Base-by-base conservation (phyloP, 805 yeast species). In the Sungouiella blattae region DNA sequence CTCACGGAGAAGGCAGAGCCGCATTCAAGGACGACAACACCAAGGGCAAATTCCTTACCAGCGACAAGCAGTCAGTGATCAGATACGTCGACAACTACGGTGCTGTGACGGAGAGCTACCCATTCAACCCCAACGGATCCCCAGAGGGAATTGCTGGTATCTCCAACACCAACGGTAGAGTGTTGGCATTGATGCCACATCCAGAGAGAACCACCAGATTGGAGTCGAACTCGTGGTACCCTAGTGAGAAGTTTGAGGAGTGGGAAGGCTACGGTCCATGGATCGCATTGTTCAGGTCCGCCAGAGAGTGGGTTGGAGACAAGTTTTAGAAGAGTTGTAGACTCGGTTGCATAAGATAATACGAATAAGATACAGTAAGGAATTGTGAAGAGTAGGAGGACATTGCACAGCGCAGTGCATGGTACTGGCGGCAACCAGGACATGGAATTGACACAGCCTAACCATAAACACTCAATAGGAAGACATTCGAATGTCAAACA, bases 1-100 rank as follows among this genome's bases (percentile, higher is more conserved):
- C 98, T 4, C 98, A 93, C 58, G 98, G 98, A 50, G 98, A 93
- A 69, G 98, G 98, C 53, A 77, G 87, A 52, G 98, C 97, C 11
- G 63, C 71, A 28, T 93, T 91, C 60, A 64, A 65, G 28, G 42
- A 60, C 20, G 68, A 62, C 7, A 69, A 62, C 17, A 66, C 71
- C 39, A 60, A 75, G 43, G 25, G 40, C 6, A 53, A 58, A 7
- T 82, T 88, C 55, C 26, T 40, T 26, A 66, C 69, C 40, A 50
- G 64, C 14, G 60, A 65, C 35, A 77, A 77, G 12, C 70, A 83
- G 43, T 73, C 77, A 28, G 83, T 83, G 31, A 75, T 88, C 35
- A 78, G 87, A 58, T 93, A 78, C 56, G 87, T 89, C 38, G 97
- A 93, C 62, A 91, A 93, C 70, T 85, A 87, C 57, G 97, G 97